A percentile compares a stretch with the other conserved stretches of the same genome.
phyloP scores from a whole-genome alignment of 176 grass and related monocot species.

The Carex pumila region DNA sequence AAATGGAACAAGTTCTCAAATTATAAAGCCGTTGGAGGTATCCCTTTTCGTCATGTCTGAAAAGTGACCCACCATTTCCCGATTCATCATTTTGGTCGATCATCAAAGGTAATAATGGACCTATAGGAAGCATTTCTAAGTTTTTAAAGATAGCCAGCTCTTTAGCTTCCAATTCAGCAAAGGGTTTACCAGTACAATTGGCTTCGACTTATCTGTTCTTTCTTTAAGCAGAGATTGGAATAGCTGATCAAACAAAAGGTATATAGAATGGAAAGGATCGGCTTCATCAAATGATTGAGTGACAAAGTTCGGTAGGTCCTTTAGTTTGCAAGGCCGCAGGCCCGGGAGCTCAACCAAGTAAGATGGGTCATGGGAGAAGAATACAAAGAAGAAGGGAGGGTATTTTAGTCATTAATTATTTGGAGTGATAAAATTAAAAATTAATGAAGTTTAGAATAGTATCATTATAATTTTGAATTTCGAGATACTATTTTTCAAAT shows the following conservation, averaged over 20 bases:
- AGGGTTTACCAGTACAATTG: conserved; percentile 40
- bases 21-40: conserved; percentile 70
- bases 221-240: conserved; percentile 23
- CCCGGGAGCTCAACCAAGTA: conserved; percentile 32
- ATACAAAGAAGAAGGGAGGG: too few relatives aligned
- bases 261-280: conserved; percentile 13
- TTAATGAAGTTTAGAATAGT: too few relatives aligned
- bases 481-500: too few relatives aligned
- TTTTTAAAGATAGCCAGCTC: background rate
- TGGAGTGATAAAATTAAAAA: too few relatives aligned
- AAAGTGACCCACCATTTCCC: background rate
- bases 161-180: conserved; percentile 24
- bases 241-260: conserved; percentile 22
- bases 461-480: too few relatives aligned
- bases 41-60: conserved; percentile 11
- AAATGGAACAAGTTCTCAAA: too few relatives aligned
- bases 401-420: too few relatives aligned
- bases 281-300: conserved; percentile 22
- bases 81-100: background rate
- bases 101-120: conserved; percentile 2
- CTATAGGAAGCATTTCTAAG: conserved; percentile 14
- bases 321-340: conserved; percentile 19
- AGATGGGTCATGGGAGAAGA: conserved; percentile 30
- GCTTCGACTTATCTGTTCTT: background rate
- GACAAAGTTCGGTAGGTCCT: conserved; percentile 42